Evolutionary conservation across 2,329 filamentous ascomycete genomes (phyloP), one percentile per base, ranked within the genome.

Genomic region (Tolypocladium ophioglossoides): DNA sequence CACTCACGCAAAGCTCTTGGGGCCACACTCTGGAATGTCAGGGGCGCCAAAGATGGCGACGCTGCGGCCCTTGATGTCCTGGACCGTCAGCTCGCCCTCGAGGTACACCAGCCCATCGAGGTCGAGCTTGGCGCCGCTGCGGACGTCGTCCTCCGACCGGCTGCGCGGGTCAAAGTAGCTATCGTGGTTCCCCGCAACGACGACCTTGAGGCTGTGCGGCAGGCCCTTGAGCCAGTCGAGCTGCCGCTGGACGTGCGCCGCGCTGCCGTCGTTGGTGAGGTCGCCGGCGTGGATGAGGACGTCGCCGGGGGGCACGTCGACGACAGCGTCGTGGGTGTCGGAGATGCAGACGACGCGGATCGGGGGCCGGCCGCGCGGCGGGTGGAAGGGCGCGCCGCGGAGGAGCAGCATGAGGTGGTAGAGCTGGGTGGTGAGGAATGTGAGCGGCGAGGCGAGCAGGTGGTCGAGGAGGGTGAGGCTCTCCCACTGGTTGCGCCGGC

Each of bases 221-320:
- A 91, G 78, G 4, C 75, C 74, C 49, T 77, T 79, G 14, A 96
- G 76, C 90, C 90, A 96, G 73, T 95, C 82, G 46, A 96, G 76
- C 63, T 94, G 86, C n/a, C 73, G 74, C 72, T 96, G 90, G 54
- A 97, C 84, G 57, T 90, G 86, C 14, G 75, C 74, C 0, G 82
- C 78, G 10, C 83, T 86, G 40, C 92, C 92, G 24, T 75, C 74
- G 61, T 89, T 84, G 53, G 85, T 86, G 63, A 96, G 76, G 71
- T 97, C 92, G 39, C 92, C 92, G 2, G 90, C 88, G 66, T 96
- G 92, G 62, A 97, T 87, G 50, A 97, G 80, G 24, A 96, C 76
- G 68, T 96, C 91, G 54, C 91, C 91, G 11, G 78, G 70, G 0
- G 91, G 90, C 1, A 95, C 76, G 20, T 69, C 62, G 9, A 82